Conservation (phyloP, 2,329 filamentous ascomycete species). For the Fulvia fulva region DNA sequence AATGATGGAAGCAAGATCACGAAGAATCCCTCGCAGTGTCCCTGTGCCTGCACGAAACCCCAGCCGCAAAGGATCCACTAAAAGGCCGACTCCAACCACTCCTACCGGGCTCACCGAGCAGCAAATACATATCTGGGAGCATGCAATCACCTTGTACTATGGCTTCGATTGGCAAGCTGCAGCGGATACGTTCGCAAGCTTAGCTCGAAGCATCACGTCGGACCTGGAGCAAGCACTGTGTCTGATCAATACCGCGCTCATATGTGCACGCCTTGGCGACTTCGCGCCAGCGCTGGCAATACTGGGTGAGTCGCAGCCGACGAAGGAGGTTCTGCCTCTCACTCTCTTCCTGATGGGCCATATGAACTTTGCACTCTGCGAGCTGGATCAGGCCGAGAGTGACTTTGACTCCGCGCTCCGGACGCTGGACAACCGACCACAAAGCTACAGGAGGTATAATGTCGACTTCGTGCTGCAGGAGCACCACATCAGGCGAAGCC, state of each 20-base stretch:
- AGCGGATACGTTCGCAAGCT: conserved; percentile 24
- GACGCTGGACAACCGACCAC: conserved; percentile 11
- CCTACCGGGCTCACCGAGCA: conserved; percentile 12
- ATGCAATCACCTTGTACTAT: conserved; percentile 31
- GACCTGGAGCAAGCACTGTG: conserved; percentile 19
- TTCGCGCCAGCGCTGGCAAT: conserved; percentile 21
- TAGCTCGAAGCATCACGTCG: conserved; percentile 19
- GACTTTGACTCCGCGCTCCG: conserved; percentile 23
- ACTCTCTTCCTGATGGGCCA: conserved; percentile 31
- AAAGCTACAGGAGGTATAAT: conserved; percentile 13
- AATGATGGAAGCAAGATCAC: not conserved
- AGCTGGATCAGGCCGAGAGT: conserved; percentile 19
- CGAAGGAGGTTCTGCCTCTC: conserved; percentile 18
- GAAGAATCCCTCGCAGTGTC: not conserved
- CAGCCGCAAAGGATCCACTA: not conserved
- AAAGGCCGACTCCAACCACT: not conserved
- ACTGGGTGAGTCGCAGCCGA: conserved; percentile 22
- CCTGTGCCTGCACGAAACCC: conserved; percentile 3
- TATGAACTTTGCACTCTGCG: conserved; percentile 25
- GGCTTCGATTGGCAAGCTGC: conserved; percentile 33
- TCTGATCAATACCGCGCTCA: conserved; percentile 29
- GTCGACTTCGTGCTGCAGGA: conserved; percentile 24
- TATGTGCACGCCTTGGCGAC: conserved; percentile 31
- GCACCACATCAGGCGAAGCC: conserved; percentile 12
- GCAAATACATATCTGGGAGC: conserved; percentile 33